Evolutionary conservation across 192 early-diverging fungal genomes (phyloP).

Genomic region (Anaeromyces robustus): DNA sequence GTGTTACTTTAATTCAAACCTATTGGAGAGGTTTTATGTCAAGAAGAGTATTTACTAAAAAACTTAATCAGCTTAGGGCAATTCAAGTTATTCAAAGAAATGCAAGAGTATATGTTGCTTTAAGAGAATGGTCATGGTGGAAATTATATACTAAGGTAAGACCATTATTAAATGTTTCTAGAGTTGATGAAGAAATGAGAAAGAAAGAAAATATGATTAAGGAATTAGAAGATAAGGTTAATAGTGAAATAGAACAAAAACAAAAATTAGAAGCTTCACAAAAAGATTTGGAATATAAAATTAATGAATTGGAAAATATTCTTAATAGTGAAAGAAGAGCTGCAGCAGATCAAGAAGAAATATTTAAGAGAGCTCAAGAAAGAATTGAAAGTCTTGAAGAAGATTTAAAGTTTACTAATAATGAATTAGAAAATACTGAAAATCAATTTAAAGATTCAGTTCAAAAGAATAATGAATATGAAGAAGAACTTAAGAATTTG

Average conservation of each 20-base stretch:
- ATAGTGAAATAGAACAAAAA: slow-evolving; percentile 39
- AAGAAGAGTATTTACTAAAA: slow-evolving; percentile 42
- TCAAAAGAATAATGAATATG: slow-evolving; percentile 19
- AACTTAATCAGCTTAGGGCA: slow-evolving; percentile 64
- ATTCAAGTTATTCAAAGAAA: slow-evolving; percentile 93
- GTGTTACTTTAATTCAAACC: slow-evolving; percentile 75
- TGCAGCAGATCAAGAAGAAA: slow-evolving; percentile 69
- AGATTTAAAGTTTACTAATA: slow-evolving; percentile 16
- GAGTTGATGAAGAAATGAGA: slow-evolving; percentile 61
- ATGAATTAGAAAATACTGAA: slow-evolving; percentile 31
- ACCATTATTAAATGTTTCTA: slow-evolving; percentile 71
- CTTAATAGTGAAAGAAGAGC: slow-evolving; percentile 59
- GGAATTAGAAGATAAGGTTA: slow-evolving; percentile 44
- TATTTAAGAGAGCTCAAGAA: slow-evolving; percentile 64
- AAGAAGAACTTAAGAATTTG: slow-evolving; percentile 17
- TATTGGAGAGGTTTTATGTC: slow-evolving; percentile 67
- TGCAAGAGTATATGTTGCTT: slow-evolving; percentile 70
- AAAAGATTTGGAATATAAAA: slow-evolving; percentile 48
- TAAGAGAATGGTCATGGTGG: slow-evolving; percentile 95
- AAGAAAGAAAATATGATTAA: slow-evolving; percentile 6
- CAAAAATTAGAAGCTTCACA: slow-evolving; percentile 35
- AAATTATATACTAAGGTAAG: slow-evolving; percentile 83
- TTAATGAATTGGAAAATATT: slow-evolving; percentile 46
- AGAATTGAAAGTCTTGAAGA: slow-evolving; percentile 26
- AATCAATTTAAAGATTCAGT: slow-evolving; percentile 18